Evolutionary conservation across 2,329 filamentous ascomycete species (phyloP).

Genomic region (Rhexocercosporidium sp.): DNA sequence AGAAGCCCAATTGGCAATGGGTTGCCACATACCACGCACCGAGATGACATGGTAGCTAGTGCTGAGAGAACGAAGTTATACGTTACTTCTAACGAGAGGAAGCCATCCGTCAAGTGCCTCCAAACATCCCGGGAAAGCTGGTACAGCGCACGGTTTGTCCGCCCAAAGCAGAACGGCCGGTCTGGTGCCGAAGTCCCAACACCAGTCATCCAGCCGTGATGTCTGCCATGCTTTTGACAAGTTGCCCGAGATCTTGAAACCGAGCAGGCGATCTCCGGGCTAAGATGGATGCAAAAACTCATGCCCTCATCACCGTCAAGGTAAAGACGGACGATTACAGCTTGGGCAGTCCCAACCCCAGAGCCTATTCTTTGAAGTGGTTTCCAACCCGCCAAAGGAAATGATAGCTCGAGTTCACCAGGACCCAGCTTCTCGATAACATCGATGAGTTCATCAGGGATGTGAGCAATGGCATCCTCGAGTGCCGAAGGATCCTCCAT

Average conservation of each 20-base stretch:
- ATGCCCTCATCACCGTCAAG: conserved; percentile 8
- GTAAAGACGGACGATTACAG: conserved; percentile 10
- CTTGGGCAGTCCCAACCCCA: conserved; percentile 16
- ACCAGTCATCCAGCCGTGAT: background rate
- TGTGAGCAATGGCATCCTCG: conserved; percentile 14
- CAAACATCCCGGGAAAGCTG: conserved; percentile 5
- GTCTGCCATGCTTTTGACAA: too few species aligned
- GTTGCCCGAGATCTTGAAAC: background rate
- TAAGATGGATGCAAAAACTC: conserved; percentile 21
- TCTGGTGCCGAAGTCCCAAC: background rate
- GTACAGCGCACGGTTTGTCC: conserved; percentile 9
- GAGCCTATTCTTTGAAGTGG: conserved; percentile 14
- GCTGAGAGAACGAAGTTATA: conserved; percentile 4
- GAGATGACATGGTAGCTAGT: conserved; percentile 4
- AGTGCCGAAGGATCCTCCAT: conserved; percentile 18
- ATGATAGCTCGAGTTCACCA: conserved; percentile 18
- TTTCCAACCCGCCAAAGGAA: conserved; percentile 18
- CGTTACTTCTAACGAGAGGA: conserved; percentile 12
- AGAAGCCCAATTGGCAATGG: background rate
- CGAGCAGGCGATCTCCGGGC: background rate
- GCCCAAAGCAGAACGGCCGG: conserved; percentile 6
- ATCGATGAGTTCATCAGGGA: conserved; percentile 19
- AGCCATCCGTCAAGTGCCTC: conserved; percentile 1
- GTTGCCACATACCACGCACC: conserved; percentile 14
- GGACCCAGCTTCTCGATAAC: conserved; percentile 20